Conservation (phyloP, 1,284 basidiomycete genomes). For the Mycena sp. region DNA sequence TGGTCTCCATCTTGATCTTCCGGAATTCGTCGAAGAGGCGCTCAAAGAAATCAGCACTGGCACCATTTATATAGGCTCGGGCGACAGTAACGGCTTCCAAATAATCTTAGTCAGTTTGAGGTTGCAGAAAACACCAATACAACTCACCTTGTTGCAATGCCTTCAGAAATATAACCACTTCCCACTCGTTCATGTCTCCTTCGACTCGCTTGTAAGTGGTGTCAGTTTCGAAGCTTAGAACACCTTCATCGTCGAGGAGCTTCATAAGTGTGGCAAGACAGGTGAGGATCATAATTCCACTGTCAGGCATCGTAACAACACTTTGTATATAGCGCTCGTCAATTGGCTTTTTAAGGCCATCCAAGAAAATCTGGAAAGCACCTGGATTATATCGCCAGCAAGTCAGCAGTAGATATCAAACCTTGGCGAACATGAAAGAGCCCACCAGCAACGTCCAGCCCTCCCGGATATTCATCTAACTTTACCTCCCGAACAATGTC, state of each 20-base stretch:
- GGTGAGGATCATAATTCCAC: conserved; percentile 8
- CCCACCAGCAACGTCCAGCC: neutral
- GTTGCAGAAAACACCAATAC: neutral
- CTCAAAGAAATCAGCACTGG: conserved; percentile 7
- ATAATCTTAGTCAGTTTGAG: neutral
- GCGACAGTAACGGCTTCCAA: conserved; percentile 9
- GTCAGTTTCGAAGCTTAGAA: conserved; percentile 7
- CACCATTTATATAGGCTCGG: conserved; percentile 12
- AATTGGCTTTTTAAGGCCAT: neutral
- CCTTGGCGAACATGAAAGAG: neutral
- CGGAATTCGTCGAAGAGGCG: conserved; percentile 10
- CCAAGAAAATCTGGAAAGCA: neutral
- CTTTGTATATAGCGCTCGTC: conserved; percentile 9
- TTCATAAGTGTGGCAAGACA: neutral
- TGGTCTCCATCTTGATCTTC: neutral
- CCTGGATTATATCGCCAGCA: neutral
- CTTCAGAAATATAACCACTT: neutral
- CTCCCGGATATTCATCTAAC: no score
- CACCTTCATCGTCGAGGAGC: conserved; percentile 10
- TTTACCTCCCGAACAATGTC: no score
- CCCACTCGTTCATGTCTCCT: conserved; percentile 4
- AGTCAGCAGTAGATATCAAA: neutral
- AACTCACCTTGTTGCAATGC: neutral
- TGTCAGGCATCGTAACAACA: neutral
- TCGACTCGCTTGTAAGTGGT: neutral